These are phyloP conservation scores for Chlorociboria aeruginascens DNA, from an alignment of 495 filamentous ascomycete species.

Conservation along the genomic window DNA sequence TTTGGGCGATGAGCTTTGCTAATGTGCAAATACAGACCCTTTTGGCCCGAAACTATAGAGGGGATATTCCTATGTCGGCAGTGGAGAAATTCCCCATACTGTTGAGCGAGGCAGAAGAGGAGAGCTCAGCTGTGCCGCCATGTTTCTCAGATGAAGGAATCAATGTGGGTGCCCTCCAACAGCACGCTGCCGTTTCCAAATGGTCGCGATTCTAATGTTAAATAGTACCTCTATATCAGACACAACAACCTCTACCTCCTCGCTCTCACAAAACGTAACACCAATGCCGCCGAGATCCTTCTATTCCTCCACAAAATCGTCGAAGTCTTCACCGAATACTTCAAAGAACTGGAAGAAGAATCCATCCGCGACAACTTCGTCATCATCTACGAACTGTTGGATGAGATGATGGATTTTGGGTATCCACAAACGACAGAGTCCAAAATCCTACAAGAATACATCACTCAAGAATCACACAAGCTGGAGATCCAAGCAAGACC, in stretches of 20 bases:
- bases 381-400: conserved; percentile 95
- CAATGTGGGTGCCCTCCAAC: conserved; percentile 51
- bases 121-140: conserved; percentile 91
- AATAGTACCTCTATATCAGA: conserved; percentile 95
- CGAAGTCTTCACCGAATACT: conserved; percentile 99
- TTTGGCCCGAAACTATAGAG: conserved; percentile 95
- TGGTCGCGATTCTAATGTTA: conserved; percentile 1
- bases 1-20: conserved; percentile 1
- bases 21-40: conserved; percentile 55
- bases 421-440: conserved; percentile 98
- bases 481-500: conserved; percentile 96
- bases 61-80: conserved; percentile 98
- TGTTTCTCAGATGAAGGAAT: conserved; percentile 99
- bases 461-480: conserved; percentile 99
- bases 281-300: conserved; percentile 96
- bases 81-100: conserved; percentile 98
- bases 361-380: conserved; percentile 99
- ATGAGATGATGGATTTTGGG: conserved; percentile 99
- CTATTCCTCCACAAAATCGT: conserved; percentile 97
- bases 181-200: background rate
- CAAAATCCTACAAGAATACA: conserved; percentile 99
- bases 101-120: conserved; percentile 97
- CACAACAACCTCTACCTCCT: conserved; percentile 99
- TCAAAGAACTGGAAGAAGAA: conserved; percentile 98
- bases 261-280: conserved; percentile 95